Evolutionary conservation across 1,284 basidiomycete genomes (phyloP), one percentile per base, ranked within the genome.

Genomic region (Amylostereum areolatum): DNA sequence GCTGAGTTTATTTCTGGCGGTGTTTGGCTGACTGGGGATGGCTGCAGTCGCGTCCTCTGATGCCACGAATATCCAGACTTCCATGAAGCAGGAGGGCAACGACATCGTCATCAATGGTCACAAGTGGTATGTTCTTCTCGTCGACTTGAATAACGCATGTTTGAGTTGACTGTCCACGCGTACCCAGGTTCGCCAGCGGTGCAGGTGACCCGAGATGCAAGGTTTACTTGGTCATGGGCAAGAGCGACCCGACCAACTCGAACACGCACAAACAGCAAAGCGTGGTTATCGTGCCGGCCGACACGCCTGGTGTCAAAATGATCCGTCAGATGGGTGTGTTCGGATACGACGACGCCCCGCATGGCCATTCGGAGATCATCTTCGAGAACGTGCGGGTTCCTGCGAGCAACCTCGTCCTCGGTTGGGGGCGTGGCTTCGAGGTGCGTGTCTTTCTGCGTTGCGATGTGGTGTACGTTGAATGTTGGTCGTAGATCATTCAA

Each of bases 331-430:
- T 99, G 92, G 77, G 80, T 35, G 92, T 98, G 24, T 88, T 94
- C 59, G 94, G 92, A 3, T 96, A 93, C 61, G 94, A 97, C 60
- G 93, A 96, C 64, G 92, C 94, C 2, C 92, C 92, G 1, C 92
- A 95, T 64, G 95, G 96, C 1, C 96, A 99, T 63, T 97, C 89
- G 63, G 96, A 99, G 70, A 78, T 99, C 49, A 80, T 90, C 53
- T 99, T 98, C 61, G 89, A 96, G 27, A 91, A 97, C 61, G 96
- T 98, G 29, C 83, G 92, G 37, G 86, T 98, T 7, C 93, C 92
- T 1, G 62, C 89, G 48, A 69, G 70, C 51, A 94, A 96, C 66
- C 66, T 98, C 36, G 83, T 98, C 11, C 80, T 92, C 37, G 94
- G 94, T 12, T 94, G 95, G 87, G 96, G 97, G 11, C 78, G 79